Percentiles rank a stretch among this genome's conserved stretches.
These are phyloP conservation scores for Acer saccharum DNA, from an alignment of 345 rosid genomes.

Conservation along the genomic window DNA sequence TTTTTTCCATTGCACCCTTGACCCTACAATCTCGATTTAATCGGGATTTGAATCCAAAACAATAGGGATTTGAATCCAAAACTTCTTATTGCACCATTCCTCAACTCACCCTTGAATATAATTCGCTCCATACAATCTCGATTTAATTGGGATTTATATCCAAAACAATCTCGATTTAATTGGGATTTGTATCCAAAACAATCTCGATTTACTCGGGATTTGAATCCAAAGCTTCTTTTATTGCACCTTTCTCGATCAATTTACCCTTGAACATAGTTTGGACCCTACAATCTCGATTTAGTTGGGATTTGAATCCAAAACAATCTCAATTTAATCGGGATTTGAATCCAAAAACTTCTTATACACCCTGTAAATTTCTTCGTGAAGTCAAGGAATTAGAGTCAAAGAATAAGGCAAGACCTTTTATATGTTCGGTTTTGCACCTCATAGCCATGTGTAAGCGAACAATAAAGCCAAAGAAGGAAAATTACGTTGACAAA, in stretches of 20 bases:
- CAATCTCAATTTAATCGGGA: too few relatives aligned
- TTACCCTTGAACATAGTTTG: too few relatives aligned
- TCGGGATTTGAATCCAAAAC: not conserved
- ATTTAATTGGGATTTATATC: too few relatives aligned
- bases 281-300: not conserved
- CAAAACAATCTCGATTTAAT: too few relatives aligned
- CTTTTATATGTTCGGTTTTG: not conserved
- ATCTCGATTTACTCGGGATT: too few relatives aligned
- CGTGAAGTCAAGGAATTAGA: slow-evolving; percentile 2
- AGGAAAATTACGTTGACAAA: not conserved
- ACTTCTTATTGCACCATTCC: too few relatives aligned
- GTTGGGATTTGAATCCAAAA: not conserved
- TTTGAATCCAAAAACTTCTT: too few relatives aligned
- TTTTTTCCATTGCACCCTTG: not conserved
- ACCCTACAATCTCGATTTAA: not conserved
- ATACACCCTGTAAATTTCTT: not conserved
- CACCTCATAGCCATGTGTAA: not conserved
- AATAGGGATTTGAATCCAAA: not conserved
- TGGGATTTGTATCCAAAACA: too few relatives aligned
- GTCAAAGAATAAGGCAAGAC: slow-evolving; percentile 9
- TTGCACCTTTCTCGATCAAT: not conserved
- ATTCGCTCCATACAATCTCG: too few relatives aligned
- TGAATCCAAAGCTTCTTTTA: too few relatives aligned
- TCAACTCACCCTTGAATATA: too few relatives aligned
- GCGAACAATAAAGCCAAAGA: not conserved